Conservation (phyloP, 306 rosid species). For the Glycine tomentella region DNA sequence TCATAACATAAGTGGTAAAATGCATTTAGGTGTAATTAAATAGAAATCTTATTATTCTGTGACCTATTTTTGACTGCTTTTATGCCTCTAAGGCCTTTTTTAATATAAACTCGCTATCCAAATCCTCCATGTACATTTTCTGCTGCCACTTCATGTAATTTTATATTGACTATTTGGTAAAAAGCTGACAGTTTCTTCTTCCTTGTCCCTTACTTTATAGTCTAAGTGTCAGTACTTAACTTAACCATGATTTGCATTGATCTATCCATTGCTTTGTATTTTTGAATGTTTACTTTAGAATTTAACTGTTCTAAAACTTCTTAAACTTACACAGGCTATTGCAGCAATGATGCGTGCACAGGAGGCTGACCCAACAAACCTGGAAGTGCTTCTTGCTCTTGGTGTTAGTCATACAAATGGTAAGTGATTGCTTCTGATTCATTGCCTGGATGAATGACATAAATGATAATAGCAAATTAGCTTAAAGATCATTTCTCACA, state of each 20-base stretch:
- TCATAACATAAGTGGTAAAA: slow-evolving; percentile 18
- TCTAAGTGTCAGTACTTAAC: slow-evolving; percentile 29
- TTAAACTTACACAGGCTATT: slow-evolving; percentile 73
- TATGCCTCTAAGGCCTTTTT: slow-evolving; percentile 22
- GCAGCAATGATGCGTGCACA: slow-evolving; percentile 99
- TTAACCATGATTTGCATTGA: slow-evolving; percentile 30
- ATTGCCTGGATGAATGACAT: slow-evolving; percentile 20
- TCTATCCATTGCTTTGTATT: neutral
- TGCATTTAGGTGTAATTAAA: slow-evolving; percentile 18
- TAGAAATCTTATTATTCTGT: slow-evolving; percentile 10
- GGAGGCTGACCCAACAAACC: slow-evolving; percentile 92
- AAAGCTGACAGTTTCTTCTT: slow-evolving; percentile 18
- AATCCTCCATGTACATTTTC: slow-evolving; percentile 20
- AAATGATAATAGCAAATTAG: slow-evolving; percentile 15
- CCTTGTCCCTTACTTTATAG: neutral
- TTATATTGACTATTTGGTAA: slow-evolving; percentile 15
- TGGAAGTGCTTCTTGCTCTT: slow-evolving; percentile 99
- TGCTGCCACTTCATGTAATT: slow-evolving; percentile 27
- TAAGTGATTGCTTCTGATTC: slow-evolving; percentile 54
- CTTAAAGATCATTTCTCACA: slow-evolving; percentile 30
- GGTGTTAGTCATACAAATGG: slow-evolving; percentile 99
- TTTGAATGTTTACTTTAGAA: slow-evolving; percentile 28
- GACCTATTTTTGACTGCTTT: neutral
- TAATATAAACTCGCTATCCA: slow-evolving; percentile 6
- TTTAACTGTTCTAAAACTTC: slow-evolving; percentile 28